phyloP scores from a whole-genome alignment of 257 asterid species.

The Verbascum thapsus region DNA sequence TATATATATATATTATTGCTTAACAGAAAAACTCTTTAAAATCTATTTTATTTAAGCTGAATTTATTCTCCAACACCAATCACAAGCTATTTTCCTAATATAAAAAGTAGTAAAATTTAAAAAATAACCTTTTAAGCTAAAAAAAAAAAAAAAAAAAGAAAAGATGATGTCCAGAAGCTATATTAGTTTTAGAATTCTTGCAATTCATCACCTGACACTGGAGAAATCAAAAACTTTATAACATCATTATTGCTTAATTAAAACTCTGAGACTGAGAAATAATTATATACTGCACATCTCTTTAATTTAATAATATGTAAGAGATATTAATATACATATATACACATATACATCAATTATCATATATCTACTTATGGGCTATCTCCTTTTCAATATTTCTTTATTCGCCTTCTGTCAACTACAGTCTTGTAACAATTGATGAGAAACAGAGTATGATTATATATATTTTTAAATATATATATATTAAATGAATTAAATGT shows the following conservation, averaged over 20 bases:
- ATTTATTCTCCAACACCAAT: too few species aligned
- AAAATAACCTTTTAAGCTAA: too few species aligned
- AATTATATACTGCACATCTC: conserved; percentile 18
- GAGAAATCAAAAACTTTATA: conserved; percentile 9
- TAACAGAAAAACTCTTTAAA: too few species aligned
- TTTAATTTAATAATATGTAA: not conserved
- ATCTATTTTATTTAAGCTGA: too few species aligned
- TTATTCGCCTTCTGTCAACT: conserved; percentile 29
- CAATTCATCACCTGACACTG: conserved; percentile 22
- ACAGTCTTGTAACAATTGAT: conserved; percentile 24
- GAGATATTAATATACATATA: not conserved
- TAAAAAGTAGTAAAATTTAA: too few species aligned
- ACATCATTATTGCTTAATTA: not conserved
- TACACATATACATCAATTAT: too few species aligned
- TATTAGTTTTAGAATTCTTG: too few species aligned
- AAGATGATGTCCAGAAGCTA: too few species aligned
- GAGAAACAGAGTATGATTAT: conserved; percentile 32
- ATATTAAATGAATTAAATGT: conserved; percentile 38
- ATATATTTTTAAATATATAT: not conserved
- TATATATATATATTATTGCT: too few species aligned
- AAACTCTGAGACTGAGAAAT: conserved; percentile 16
- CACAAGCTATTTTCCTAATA: too few species aligned
- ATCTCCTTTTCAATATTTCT: conserved; percentile 35
- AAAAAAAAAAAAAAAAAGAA: too few species aligned
- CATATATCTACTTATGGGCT: not conserved